Percentiles rank a stretch among this genome's conserved stretches.
Evolutionary conservation across 768 basidiomycete species (phyloP).

Genomic region (Lentinula sp.): DNA sequence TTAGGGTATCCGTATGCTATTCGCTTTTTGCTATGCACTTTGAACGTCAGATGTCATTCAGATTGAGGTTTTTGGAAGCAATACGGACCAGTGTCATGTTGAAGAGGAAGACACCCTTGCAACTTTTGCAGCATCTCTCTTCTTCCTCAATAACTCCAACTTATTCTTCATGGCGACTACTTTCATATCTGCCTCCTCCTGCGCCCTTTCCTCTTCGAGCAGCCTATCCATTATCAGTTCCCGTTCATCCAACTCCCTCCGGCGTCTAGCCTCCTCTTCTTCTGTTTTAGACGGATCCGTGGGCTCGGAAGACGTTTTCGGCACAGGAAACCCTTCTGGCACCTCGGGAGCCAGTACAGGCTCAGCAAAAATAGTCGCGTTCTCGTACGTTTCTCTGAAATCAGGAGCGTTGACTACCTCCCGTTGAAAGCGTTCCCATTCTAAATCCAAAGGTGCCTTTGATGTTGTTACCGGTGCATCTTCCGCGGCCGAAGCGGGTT

Average conservation of each 20-base stretch:
- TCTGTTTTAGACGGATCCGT: conserved; percentile 27
- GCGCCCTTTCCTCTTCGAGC: conserved; percentile 77
- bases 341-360: conserved; percentile 47
- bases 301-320: conserved; percentile 19
- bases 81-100: neutral
- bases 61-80: neutral
- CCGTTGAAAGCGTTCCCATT: conserved; percentile 71
- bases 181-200: conserved; percentile 83
- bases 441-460: conserved; percentile 47
- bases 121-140: conserved; percentile 29
- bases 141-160: conserved; percentile 52
- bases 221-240: conserved; percentile 85
- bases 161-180: conserved; percentile 60
- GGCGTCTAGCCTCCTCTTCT: conserved; percentile 39
- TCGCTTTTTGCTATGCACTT: neutral
- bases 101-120: conserved; percentile 5
- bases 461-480: conserved; percentile 14
- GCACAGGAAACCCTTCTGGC: conserved; percentile 42
- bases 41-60: neutral
- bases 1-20: neutral
- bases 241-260: conserved; percentile 64
- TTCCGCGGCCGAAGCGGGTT: conserved; percentile 8
- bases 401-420: conserved; percentile 46
- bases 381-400: conserved; percentile 48
- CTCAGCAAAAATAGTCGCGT: conserved; percentile 68